phyloP scores from a whole-genome alignment of 495 filamentous ascomycete species.

The Aspergillus hancockii region DNA sequence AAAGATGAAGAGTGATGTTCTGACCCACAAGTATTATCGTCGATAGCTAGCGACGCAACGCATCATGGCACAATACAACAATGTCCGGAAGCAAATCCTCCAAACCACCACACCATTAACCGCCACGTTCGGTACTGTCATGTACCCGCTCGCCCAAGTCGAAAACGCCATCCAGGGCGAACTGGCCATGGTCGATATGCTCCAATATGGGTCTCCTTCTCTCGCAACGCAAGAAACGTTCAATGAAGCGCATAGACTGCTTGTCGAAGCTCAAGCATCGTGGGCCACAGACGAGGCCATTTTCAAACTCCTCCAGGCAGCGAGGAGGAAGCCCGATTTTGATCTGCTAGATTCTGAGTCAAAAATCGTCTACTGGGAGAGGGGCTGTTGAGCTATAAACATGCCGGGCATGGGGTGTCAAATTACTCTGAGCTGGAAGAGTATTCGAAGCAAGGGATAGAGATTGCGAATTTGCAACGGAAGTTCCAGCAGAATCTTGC shows the following conservation, averaged over 20 bases:
- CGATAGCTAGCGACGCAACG: not conserved
- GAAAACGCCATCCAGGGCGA: conserved; percentile 2
- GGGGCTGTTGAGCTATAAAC: not conserved
- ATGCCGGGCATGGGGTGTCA: not conserved
- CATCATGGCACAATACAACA: not conserved
- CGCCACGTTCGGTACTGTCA: not conserved
- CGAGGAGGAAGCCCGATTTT: not conserved
- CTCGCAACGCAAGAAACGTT: not conserved
- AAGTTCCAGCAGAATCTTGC: conserved; percentile 1
- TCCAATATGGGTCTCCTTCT: not conserved
- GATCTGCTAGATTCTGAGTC: not conserved
- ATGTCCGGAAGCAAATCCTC: not conserved
- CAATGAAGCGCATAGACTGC: not conserved
- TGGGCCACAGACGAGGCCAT: not conserved
- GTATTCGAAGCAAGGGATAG: not conserved
- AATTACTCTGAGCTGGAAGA: not conserved
- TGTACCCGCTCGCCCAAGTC: not conserved
- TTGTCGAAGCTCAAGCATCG: not conserved
- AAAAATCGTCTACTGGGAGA: not conserved
- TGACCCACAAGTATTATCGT: too few relatives aligned
- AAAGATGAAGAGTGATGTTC: too few relatives aligned
- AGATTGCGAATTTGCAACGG: not conserved
- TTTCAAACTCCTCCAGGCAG: not conserved
- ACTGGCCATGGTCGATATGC: not conserved
- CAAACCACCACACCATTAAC: not conserved